Base-by-base conservation (phyloP, 345 rosid species). In the Salix exigua region DNA sequence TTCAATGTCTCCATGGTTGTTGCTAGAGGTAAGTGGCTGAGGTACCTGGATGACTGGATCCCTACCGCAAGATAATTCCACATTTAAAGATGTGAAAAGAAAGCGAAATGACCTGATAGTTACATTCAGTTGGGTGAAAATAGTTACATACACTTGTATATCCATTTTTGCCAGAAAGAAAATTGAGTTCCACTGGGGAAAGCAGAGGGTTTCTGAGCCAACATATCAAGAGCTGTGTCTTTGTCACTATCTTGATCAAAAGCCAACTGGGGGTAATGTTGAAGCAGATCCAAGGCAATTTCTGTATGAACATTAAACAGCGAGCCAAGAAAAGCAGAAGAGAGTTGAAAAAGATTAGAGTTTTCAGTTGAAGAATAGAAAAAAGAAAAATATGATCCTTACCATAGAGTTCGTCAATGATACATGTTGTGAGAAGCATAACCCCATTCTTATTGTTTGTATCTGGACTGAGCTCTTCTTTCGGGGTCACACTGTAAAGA, bases 151-250 rank as follows among this genome's bases (percentile, higher is more conserved):
- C 91, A 83, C 33, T 83, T 79, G 75, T 91, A 91, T 4, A 88
- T 73, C 89, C 97, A 91, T 21, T 37, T 63, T 71, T 86, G 77
- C 97, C 97, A 90, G 64, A 75, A 18, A 64, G 84, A 40, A 78
- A 91, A 90, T 7, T 58, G 64, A 77, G 78, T 75, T 81, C 92
- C 92, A 70, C 94, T 90, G 21, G 85, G 88, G 37, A 91, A 91
- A 53, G 94, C 90, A 51, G 86, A 84, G 67, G 94, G 91, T 35
- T 85, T 86, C 70, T 86, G 88, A 77, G 97, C 94, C 79, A 91
- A 81, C 38, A 88, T 80, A 12, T 80, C 79, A 8, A 91, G 67
- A 13, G 89, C 91, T 33, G 92, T 91, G 76, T 91, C 97, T 4
- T 71, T 50, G 71, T 91, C 97, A 18, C 77, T 83, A 48, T 91